A percentile compares a stretch with the other conserved stretches of the same genome.
Conservation (phyloP, 2,329 filamentous ascomycete species). For the Arthrinium phaeospermum region DNA sequence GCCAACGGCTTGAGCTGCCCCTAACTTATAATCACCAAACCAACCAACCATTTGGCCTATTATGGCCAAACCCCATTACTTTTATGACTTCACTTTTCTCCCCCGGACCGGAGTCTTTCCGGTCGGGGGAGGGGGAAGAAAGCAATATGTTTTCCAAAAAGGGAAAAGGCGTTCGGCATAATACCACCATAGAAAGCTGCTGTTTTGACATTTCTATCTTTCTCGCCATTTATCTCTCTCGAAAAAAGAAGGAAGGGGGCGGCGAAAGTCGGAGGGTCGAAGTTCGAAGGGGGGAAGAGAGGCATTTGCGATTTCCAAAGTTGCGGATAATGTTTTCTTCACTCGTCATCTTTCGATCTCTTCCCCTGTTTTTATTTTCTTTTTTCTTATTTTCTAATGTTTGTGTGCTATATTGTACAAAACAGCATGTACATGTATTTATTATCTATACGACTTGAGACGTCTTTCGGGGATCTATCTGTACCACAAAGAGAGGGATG, state of each 20-base stretch:
- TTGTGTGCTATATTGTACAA: conserved; percentile 1
- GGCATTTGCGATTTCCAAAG: background rate
- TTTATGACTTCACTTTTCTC: background rate
- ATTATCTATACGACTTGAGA: background rate
- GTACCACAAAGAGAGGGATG: background rate
- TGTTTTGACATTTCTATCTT: background rate
- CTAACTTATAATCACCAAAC: background rate
- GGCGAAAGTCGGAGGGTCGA: background rate
- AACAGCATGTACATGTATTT: background rate
- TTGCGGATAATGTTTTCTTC: background rate
- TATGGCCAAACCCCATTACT: background rate
- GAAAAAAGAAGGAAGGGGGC: background rate
- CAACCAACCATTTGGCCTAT: background rate
- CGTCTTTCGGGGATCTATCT: background rate
- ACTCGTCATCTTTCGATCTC: background rate
- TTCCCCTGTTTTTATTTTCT: background rate
- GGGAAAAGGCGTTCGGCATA: conserved; percentile 11
- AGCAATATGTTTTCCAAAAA: background rate
- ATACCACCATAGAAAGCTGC: conserved; percentile 1
- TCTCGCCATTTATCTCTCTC: background rate
- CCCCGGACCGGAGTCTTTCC: background rate
- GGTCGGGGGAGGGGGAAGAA: background rate
- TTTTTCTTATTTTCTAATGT: conserved; percentile 15
- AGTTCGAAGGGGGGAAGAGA: background rate
- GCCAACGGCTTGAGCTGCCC: no score